Conservation (phyloP, 148 eudicot genomes). For the Chenopodium quinoa region DNA sequence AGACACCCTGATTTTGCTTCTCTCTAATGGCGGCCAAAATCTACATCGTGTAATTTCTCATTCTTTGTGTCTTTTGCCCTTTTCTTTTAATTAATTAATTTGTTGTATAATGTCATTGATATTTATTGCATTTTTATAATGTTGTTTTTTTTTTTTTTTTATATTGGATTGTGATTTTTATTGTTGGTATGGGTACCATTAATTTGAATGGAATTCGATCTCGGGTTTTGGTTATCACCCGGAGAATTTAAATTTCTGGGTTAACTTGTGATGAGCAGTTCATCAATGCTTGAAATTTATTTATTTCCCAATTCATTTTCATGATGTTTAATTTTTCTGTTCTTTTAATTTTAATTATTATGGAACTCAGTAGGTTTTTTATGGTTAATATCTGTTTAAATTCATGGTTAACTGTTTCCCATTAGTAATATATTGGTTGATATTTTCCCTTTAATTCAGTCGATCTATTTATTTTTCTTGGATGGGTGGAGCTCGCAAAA, state of each 20-base stretch:
- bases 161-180: background rate
- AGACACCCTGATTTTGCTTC: background rate
- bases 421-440: background rate
- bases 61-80: background rate
- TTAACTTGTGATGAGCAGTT: background rate
- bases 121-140: background rate
- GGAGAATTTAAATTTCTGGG: background rate
- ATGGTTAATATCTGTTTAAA: background rate
- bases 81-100: background rate
- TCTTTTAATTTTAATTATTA: background rate
- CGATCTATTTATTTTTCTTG: no score
- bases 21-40: slow-evolving; percentile 56
- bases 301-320: background rate
- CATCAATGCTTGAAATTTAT: background rate
- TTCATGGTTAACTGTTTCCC: background rate
- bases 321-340: background rate
- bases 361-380: background rate
- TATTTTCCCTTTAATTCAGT: no score
- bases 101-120: background rate
- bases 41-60: slow-evolving; percentile 48
- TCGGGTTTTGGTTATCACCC: no score
- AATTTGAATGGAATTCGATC: no score
- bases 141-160: background rate
- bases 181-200: no score
- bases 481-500: background rate